These are phyloP conservation scores for Phialophora expanda DNA, from an alignment of 2,329 filamentous ascomycete species.

Conservation along the genomic window DNA sequence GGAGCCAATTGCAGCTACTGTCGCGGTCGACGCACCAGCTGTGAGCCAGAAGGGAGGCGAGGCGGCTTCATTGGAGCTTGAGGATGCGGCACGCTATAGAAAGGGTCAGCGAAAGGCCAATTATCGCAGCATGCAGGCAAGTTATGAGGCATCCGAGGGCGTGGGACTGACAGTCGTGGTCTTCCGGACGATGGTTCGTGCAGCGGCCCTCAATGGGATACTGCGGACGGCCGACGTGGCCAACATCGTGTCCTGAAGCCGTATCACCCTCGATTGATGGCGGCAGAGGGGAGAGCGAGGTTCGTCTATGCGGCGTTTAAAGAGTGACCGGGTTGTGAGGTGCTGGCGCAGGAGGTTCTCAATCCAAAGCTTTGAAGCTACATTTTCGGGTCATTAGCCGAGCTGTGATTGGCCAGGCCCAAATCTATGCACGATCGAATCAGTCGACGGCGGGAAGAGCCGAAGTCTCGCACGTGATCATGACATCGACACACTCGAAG, in stretches of 20 bases:
- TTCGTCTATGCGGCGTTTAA: constrained; percentile 22
- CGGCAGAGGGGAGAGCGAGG: constrained; percentile 29
- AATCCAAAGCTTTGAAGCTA: constrained; percentile 34
- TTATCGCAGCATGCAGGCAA: constrained; percentile 43
- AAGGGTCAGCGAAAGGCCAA: constrained; percentile 39
- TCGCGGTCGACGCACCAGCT: constrained; percentile 83
- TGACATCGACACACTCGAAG: not conserved
- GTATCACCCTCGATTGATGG: constrained; percentile 33
- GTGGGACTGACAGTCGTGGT: constrained; percentile 74
- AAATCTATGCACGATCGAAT: constrained; percentile 5
- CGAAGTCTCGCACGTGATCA: not conserved
- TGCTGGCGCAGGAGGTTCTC: constrained; percentile 27
- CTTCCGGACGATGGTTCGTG: constrained; percentile 73
- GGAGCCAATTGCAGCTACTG: constrained; percentile 82
- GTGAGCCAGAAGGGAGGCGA: constrained; percentile 82
- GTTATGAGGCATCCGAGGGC: constrained; percentile 43
- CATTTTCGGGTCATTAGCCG: constrained; percentile 26
- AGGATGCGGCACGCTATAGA: constrained; percentile 65
- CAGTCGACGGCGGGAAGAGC: not conserved
- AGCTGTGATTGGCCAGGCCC: constrained; percentile 24
- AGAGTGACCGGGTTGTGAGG: constrained; percentile 28
- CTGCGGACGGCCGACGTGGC: constrained; percentile 89
- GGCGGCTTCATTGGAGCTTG: constrained; percentile 70
- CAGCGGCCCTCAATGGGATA: constrained; percentile 81
- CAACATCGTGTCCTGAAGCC: constrained; percentile 71